These are phyloP conservation scores for Lactarius indigo DNA, from an alignment of 768 basidiomycete species.

Conservation along the genomic window DNA sequence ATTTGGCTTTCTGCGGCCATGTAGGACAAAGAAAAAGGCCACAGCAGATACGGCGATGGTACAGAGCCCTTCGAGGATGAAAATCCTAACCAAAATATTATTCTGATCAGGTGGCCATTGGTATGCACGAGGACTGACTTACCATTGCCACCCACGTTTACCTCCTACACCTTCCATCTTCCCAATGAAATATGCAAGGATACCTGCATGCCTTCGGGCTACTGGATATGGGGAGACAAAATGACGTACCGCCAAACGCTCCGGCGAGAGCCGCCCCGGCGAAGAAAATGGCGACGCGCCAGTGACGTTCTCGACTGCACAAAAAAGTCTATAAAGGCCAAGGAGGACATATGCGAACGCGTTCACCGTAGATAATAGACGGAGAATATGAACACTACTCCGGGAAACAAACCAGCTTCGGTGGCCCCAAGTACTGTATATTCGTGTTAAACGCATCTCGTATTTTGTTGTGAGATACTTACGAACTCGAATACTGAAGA, in stretches of 20 bases:
- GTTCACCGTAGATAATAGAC: slow-evolving; percentile 50
- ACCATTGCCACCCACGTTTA: slow-evolving; percentile 59
- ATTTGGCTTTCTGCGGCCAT: slow-evolving; percentile 56
- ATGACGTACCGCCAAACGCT: slow-evolving; percentile 53
- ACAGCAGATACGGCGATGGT: slow-evolving; percentile 46
- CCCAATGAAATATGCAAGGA: slow-evolving; percentile 55
- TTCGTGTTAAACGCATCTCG: neutral
- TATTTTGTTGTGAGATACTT: slow-evolving; percentile 31
- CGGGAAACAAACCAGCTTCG: slow-evolving; percentile 46
- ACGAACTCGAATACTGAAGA: slow-evolving; percentile 56
- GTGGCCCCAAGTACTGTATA: slow-evolving; percentile 49
- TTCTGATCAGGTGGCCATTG: neutral
- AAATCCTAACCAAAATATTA: slow-evolving; percentile 41
- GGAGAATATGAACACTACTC: slow-evolving; percentile 52
- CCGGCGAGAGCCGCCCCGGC: slow-evolving; percentile 60
- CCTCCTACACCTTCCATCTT: slow-evolving; percentile 63
- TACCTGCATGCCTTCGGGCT: slow-evolving; percentile 35
- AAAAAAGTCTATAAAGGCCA: slow-evolving; percentile 1
- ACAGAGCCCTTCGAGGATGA: slow-evolving; percentile 53
- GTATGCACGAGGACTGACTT: neutral
- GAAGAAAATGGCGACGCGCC: slow-evolving; percentile 61
- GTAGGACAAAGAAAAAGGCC: slow-evolving; percentile 57
- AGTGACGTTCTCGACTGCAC: slow-evolving; percentile 51
- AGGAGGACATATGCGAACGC: neutral
- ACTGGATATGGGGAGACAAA: neutral